These are phyloP conservation scores for Scheffersomyces spartinae DNA, from an alignment of 805 yeast genomes.

Conservation along the genomic window DNA sequence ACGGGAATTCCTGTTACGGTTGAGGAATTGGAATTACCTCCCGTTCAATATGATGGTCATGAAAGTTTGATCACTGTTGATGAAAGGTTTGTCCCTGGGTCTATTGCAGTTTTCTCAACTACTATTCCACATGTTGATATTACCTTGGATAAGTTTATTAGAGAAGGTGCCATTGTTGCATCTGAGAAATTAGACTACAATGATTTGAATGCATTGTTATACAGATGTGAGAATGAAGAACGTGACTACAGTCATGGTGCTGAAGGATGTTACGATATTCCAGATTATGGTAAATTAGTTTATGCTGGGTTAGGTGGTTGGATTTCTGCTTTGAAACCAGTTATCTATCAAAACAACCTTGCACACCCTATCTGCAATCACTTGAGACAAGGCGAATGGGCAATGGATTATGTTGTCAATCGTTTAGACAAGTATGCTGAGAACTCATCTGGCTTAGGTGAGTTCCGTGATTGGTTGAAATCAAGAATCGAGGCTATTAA, in stretches of 20 bases:
- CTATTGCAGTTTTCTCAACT: conserved; percentile 76
- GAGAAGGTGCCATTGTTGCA: conserved; percentile 69
- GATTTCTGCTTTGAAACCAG: conserved; percentile 53
- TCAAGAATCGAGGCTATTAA: conserved; percentile 53
- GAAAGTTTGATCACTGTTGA: conserved; percentile 49
- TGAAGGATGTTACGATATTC: conserved; percentile 66
- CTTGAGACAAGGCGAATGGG: conserved; percentile 80
- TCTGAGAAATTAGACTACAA: conserved; percentile 46
- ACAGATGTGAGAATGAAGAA: conserved; percentile 79
- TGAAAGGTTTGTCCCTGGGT: conserved; percentile 71
- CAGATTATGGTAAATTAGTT: conserved; percentile 58
- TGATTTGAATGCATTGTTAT: conserved; percentile 67
- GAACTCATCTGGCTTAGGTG: conserved; percentile 34
- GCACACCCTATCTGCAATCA: conserved; percentile 80
- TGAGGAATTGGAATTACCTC: conserved; percentile 38
- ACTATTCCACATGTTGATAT: conserved; percentile 54
- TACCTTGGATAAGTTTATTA: conserved; percentile 52
- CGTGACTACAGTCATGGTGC: conserved; percentile 63
- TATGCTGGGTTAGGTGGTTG: conserved; percentile 95
- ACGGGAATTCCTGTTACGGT: conserved; percentile 60
- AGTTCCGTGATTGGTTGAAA: conserved; percentile 61
- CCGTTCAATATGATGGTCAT: conserved; percentile 30
- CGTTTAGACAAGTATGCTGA: conserved; percentile 47
- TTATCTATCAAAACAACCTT: conserved; percentile 60
- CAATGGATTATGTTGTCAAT: conserved; percentile 60